A percentile compares a stretch with the other conserved stretches of the same genome.
These are phyloP conservation scores for Candida alai DNA, from an alignment of 805 yeast species.

Conservation along the genomic window DNA sequence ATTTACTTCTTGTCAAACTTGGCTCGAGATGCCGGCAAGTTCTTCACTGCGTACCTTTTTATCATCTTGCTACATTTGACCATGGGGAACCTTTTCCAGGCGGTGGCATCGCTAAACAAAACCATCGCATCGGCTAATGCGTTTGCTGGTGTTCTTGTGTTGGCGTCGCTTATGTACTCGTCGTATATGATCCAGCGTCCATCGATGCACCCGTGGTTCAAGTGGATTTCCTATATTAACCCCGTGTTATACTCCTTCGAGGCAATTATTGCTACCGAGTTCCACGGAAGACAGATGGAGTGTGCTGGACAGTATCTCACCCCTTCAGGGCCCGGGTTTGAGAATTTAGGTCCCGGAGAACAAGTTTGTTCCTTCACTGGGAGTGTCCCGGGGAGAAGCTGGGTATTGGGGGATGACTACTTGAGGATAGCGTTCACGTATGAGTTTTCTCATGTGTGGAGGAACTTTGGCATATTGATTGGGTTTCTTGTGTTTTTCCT, in stretches of 20 bases:
- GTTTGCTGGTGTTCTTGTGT: constrained; percentile 45
- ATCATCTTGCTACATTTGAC: constrained; percentile 46
- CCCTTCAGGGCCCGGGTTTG: constrained; percentile 25
- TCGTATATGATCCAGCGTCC: constrained; percentile 29
- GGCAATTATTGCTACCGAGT: constrained; percentile 26
- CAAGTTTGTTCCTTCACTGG: constrained; percentile 19
- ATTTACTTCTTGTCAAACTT: constrained; percentile 33
- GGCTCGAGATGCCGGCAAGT: constrained; percentile 51
- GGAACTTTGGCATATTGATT: constrained; percentile 45
- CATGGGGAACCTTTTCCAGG: constrained; percentile 50
- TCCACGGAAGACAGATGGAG: constrained; percentile 27
- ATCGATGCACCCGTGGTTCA: constrained; percentile 33
- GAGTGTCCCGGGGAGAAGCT: constrained; percentile 16
- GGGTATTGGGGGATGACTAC: constrained; percentile 32
- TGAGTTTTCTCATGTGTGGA: constrained; percentile 41
- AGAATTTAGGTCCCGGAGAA: constrained; percentile 12
- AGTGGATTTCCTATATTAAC: constrained; percentile 37
- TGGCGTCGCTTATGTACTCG: constrained; percentile 26
- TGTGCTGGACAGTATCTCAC: constrained; percentile 19
- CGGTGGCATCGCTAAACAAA: constrained; percentile 49
- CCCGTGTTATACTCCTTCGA: constrained; percentile 29
- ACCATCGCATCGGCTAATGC: constrained; percentile 57
- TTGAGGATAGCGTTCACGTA: constrained; percentile 30
- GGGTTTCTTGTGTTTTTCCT: constrained; percentile 18
- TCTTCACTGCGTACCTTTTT: constrained; percentile 47